Conservation (phyloP, 352 stramenopile genomes). For the Aphanomyces stellatus region DNA sequence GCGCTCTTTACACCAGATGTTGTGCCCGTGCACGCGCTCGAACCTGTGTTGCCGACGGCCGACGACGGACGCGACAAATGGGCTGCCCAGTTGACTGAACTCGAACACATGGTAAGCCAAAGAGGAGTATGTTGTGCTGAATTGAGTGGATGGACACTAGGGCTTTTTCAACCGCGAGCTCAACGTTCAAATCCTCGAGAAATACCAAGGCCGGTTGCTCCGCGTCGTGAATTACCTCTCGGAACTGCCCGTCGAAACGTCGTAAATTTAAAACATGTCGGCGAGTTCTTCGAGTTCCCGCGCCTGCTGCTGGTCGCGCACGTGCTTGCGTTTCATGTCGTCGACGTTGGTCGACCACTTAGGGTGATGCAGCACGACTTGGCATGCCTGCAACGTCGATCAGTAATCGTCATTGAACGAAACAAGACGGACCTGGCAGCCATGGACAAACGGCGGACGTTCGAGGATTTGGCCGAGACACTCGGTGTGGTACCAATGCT, state of each 20-base stretch:
- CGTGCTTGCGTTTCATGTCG: background rate
- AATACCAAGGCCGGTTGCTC: constrained; percentile 70
- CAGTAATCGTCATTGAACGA: background rate
- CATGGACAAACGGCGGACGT: constrained; percentile 5
- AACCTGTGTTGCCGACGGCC: constrained; percentile 36
- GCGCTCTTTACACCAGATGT: constrained; percentile 27
- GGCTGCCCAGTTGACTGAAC: constrained; percentile 48
- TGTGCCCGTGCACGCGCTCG: constrained; percentile 59
- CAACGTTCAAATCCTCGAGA: constrained; percentile 65
- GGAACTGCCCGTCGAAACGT: constrained; percentile 28
- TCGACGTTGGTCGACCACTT: constrained; percentile 7
- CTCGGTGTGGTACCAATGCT: constrained; percentile 12
- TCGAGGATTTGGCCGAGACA: constrained; percentile 5
- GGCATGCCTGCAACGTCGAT: background rate
- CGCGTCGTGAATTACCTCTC: constrained; percentile 80
- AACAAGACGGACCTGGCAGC: background rate
- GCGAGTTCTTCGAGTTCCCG: constrained; percentile 8
- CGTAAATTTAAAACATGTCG: constrained; percentile 18
- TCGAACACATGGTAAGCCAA: constrained; percentile 42
- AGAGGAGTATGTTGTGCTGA: background rate
- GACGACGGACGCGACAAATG: constrained; percentile 54
- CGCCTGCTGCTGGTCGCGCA: background rate
- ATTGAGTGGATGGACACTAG: background rate
- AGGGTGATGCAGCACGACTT: constrained; percentile 12
- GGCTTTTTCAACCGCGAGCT: constrained; percentile 55